Evolutionary conservation across 2,329 filamentous ascomycete species (phyloP), one percentile per base, ranked within the genome.

Genomic region (Penicillium sp.): DNA sequence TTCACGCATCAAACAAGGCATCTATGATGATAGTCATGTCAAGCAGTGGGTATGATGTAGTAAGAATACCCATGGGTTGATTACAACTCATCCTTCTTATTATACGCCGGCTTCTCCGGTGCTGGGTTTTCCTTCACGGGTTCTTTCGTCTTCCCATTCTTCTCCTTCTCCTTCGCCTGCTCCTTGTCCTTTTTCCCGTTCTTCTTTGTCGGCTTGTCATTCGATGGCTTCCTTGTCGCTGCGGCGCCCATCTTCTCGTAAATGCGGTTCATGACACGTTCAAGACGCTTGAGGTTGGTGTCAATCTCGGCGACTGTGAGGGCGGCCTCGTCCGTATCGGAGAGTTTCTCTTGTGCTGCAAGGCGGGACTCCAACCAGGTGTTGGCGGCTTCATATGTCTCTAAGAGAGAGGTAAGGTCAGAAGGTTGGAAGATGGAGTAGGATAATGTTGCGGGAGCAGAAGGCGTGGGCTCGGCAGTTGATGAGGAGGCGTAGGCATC

Each of bases 331-430:
- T 92, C 91, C 2, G 88, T 88, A 2, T 83, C 79, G 17, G 84
- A 80, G 3, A 97, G 86, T 68, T 87, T 88, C 31, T 88, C 86
- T 77, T 98, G 94, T 69, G 85, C 84, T 2, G 84, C 81, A 52
- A 91, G 79, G 73, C 91, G 90, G 66, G 90, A 85, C 35, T 88
- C 85, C 21, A 99, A 83, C 94, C 94, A 99, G 21, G 84, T 82
- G 17, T 84, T 80, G 19, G 89, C 86, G 15, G 86, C 84, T 30
- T 87, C 84, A 71, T 89, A 86, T 19, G 88, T 79, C 11, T 85
- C 83, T 56, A 88, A 85, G 26, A 95, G 81, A 52, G 84, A 81
- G 47, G 84, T 82, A 35, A 97, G 81, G 71, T 98, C 93, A 31
- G 90, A 86, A 8, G 87, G 79, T 0, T 85, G 89, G 79, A 96